Percentiles rank a stretch among this genome's conserved stretches.
phyloP scores from a whole-genome alignment of 805 yeast species.

The Naumovozyma castellii region DNA sequence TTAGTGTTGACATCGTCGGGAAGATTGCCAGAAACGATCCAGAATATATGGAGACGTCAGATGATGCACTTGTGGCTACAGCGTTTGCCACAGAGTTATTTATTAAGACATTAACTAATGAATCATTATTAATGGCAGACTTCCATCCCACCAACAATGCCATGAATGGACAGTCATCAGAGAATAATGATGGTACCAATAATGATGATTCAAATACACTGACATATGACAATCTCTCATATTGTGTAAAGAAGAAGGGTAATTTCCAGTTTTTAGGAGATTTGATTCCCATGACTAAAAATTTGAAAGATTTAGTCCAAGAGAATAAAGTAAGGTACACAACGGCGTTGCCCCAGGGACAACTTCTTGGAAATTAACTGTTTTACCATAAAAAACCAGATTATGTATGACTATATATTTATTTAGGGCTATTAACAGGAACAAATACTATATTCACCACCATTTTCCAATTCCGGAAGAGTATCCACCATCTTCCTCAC shows the following conservation, averaged over 20 bases:
- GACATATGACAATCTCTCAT: conserved; percentile 19
- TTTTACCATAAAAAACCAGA: too few species aligned
- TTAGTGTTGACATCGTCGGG: conserved; percentile 21
- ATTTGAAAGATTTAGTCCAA: conserved; percentile 15
- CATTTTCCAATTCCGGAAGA: not conserved
- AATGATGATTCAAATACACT: conserved; percentile 4
- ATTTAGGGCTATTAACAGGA: too few species aligned
- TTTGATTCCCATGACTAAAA: conserved; percentile 20
- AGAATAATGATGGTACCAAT: not conserved
- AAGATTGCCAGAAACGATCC: conserved; percentile 23
- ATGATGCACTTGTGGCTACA: conserved; percentile 19
- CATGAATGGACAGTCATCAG: not conserved
- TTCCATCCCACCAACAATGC: conserved; percentile 1
- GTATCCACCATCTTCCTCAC: not conserved
- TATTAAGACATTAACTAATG: conserved; percentile 16
- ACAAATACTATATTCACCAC: not conserved
- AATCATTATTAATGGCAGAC: conserved; percentile 9
- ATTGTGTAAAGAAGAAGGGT: conserved; percentile 12
- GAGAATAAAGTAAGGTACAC: conserved; percentile 24
- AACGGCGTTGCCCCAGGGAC: conserved; percentile 3
- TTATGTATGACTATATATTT: not conserved
- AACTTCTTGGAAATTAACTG: not conserved
- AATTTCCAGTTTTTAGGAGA: conserved; percentile 19
- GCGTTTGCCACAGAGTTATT: conserved; percentile 23
- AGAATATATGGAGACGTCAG: conserved; percentile 16